phyloP scores from a whole-genome alignment of 148 eudicot species.

The Rhododendron ferrugineum region DNA sequence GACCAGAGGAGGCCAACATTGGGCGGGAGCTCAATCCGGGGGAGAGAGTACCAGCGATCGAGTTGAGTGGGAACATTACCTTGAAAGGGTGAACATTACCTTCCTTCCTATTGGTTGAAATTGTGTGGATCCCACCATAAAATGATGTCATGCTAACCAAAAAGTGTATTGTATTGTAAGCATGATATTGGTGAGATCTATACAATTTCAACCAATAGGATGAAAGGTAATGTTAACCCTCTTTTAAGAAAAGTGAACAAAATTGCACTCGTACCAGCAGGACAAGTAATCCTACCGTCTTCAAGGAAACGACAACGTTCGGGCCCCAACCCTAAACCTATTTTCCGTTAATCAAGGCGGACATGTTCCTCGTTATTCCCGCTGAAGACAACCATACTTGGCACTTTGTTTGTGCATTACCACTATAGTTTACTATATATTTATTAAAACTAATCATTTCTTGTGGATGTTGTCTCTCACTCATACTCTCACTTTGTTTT shows the following conservation, averaged over 20 bases:
- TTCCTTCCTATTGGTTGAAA: too few relatives aligned
- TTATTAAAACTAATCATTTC: neutral
- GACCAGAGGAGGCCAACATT: too few relatives aligned
- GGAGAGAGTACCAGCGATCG: neutral
- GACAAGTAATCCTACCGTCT: neutral
- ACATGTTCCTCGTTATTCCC: conserved; percentile 13
- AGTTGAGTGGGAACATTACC: too few relatives aligned
- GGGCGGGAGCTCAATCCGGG: too few relatives aligned
- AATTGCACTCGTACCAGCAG: neutral
- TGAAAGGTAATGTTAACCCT: too few relatives aligned
- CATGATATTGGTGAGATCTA: too few relatives aligned
- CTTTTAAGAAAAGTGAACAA: too few relatives aligned
- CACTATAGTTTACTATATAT: neutral
- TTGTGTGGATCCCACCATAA: too few relatives aligned
- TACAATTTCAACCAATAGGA: too few relatives aligned
- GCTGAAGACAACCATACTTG: neutral
- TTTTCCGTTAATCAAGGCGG: conserved; percentile 24
- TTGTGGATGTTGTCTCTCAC: neutral
- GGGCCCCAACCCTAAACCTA: neutral
- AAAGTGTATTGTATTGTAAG: too few relatives aligned
- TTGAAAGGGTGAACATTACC: too few relatives aligned
- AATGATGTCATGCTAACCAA: too few relatives aligned
- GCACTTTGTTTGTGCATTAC: neutral
- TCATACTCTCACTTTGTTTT: neutral
- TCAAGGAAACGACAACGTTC: conserved; percentile 11